These are phyloP conservation scores for Penicillium sclerotigenum DNA, from an alignment of 2,329 filamentous ascomycete genomes.

Conservation along the genomic window DNA sequence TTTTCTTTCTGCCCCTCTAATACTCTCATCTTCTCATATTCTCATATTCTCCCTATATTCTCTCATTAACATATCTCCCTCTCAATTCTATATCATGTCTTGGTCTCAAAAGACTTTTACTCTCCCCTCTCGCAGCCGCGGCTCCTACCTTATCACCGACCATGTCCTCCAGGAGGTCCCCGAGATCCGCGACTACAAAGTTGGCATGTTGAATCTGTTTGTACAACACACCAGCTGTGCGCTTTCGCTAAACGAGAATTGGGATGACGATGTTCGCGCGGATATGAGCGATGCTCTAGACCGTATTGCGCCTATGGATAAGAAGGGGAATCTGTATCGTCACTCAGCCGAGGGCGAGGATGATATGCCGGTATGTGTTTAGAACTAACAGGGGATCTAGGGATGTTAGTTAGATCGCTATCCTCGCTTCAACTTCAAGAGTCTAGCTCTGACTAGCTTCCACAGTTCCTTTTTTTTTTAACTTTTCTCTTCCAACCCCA, in stretches of 20 bases:
- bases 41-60: conserved; percentile 13
- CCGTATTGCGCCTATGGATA: conserved; percentile 79
- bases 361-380: conserved; percentile 76
- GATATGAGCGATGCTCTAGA: conserved; percentile 96
- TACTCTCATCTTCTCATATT: too few relatives aligned
- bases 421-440: neutral
- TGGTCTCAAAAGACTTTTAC: conserved; percentile 85
- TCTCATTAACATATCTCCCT: conserved; percentile 18
- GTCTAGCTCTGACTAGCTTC: neutral
- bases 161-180: conserved; percentile 68
- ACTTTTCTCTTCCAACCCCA: neutral
- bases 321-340: conserved; percentile 71
- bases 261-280: conserved; percentile 75
- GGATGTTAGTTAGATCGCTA: neutral
- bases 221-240: conserved; percentile 94
- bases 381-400: neutral
- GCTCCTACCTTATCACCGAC: conserved; percentile 86
- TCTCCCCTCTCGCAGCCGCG: conserved; percentile 71
- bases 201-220: conserved; percentile 84
- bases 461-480: neutral
- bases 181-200: conserved; percentile 77
- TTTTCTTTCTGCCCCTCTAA: conserved; percentile 39
- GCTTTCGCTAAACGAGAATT: conserved; percentile 90
- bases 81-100: conserved; percentile 44
- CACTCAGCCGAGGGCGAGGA: conserved; percentile 84